Base-by-base conservation (phyloP, 176 grass and related monocot genomes). In the Cenchrus fungigraminus region DNA sequence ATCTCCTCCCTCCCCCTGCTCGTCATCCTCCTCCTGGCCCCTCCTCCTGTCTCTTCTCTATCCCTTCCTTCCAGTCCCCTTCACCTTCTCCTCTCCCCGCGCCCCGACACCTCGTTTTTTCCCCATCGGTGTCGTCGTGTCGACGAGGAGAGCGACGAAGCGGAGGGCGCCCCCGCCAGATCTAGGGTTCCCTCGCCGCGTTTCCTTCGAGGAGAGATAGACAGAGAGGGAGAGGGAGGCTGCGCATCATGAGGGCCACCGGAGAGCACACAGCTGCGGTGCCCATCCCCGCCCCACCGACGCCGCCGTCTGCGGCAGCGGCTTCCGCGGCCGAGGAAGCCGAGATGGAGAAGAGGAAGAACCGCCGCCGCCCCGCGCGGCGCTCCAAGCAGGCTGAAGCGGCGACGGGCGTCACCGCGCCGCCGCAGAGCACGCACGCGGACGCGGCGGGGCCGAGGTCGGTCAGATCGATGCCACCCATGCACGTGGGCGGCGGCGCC, bases 391-490 rank as follows among this genome's bases (percentile, higher is more conserved):
- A 89, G 82, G 83, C 54, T 4, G 63, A 12, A 6, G 20, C 6
- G 2, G 54, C 22, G 37, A 40, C 37, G 3, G 17, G 46, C 73
- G 54, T 14, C 28, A 31, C n/a, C 73, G 58, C 64, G 31, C 19
- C 44, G 14, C 44, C 44, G 14, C 44, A 60, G 79, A 83, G 53
- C 65, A 53, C 67, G 42, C 55, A 70, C 31, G 25, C 14, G 87
- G 91, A 87, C 73, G 80, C 68, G 68, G 47, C 66, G 83, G 91
- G 73, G 56, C 79, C 79, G 28, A 76, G 61, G 81, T 76, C 91
- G 10, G 94, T 85, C 90, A 95, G 83, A 78, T 98, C 93, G 51
- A 87, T 98, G 74, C 91, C 93, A 46, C 65, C 89, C 42, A 90
- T 91, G 71, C 83, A 83, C 49, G 57, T 90, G 14, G 85, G 71